phyloP scores from a whole-genome alignment of 306 rosid species.

The Medicago arabica region DNA sequence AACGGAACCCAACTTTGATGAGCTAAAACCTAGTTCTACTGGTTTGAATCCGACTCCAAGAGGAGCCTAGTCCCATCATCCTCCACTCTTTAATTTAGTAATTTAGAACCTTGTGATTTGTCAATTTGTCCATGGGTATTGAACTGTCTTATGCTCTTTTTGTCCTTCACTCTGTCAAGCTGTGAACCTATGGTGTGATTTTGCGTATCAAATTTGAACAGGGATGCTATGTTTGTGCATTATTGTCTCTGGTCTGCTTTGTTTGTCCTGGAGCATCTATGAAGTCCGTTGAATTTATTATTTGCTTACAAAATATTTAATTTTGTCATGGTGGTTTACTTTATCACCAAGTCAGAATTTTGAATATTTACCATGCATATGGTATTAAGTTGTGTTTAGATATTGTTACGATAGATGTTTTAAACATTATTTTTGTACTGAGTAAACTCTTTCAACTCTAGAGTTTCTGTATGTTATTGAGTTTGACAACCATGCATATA shows the following conservation, averaged over 20 bases:
- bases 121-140: too few species aligned
- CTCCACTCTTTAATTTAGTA: too few species aligned
- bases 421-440: background rate
- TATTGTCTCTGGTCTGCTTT: background rate
- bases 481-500: background rate
- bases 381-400: background rate
- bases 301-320: background rate
- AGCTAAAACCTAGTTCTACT: too few species aligned
- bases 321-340: background rate
- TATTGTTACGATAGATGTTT: background rate
- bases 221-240: background rate
- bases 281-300: background rate
- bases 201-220: background rate
- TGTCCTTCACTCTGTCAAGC: too few species aligned
- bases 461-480: background rate
- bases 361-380: conserved; percentile 1
- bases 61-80: too few species aligned
- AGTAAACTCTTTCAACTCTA: background rate
- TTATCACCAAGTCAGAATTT: background rate
- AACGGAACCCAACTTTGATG: too few species aligned
- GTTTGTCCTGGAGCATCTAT: background rate
- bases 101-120: too few species aligned
- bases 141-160: too few species aligned
- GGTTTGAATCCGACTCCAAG: too few species aligned
- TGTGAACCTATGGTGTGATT: background rate